Evolutionary conservation across 805 yeast species (phyloP), one percentile per base, ranked within the genome.

Genomic region (Saturnispora halmiae): DNA sequence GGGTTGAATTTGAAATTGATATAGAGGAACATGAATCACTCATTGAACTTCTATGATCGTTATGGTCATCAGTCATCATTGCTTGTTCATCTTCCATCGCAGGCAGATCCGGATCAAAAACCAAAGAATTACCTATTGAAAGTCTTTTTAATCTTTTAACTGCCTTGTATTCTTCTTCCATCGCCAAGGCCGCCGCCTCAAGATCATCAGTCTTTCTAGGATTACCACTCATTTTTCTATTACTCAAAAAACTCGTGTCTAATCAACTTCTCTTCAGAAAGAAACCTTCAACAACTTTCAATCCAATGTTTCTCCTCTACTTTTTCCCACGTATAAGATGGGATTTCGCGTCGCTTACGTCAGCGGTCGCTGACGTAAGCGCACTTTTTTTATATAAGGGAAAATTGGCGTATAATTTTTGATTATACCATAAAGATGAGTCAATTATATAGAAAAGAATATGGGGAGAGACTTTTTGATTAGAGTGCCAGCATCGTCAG

Each of bases 401-500:
- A n/a, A n/a, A n/a, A n/a, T n/a, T n/a, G n/a, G n/a, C n/a, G n/a
- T n/a, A n/a, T n/a, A n/a, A n/a, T n/a, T n/a, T n/a, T n/a, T n/a
- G n/a, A n/a, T n/a, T n/a, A n/a, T n/a, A n/a, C n/a, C n/a, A n/a
- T n/a, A n/a, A n/a, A n/a, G n/a, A n/a, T n/a, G n/a, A n/a, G n/a
- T n/a, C n/a, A n/a, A n/a, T n/a, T n/a, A 22, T 21, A 28, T 21
- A 30, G 21, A 28, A 29, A 27, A 29, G 16, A 10, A 15, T n/a
- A 71, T 66, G 76, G 49, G 60, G 42, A 69, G 75, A 45, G 65
- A 69, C 41, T 81, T 81, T 60, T 60, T 58, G 33, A 73, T 85
- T 51, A 76, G 74, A 41, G 92, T 90, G 14, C 98, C 98, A 4
- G 96, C 97, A 6, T 88, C 97, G 4, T 83, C 95, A 37, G 98